Evolutionary conservation across 805 yeast species (phyloP).

Genomic region (Saturnispora galanensis): DNA sequence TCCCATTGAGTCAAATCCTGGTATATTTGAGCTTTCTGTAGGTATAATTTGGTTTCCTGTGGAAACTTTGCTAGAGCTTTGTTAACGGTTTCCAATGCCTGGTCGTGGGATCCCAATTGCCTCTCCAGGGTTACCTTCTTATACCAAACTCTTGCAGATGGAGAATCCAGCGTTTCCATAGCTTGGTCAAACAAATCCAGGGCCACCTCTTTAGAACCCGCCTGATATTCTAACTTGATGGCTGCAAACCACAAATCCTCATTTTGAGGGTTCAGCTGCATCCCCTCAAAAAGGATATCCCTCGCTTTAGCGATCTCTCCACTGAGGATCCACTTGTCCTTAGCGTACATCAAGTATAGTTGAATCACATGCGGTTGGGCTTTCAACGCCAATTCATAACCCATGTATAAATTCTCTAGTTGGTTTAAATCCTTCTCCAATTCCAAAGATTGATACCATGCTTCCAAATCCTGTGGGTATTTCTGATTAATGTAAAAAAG

Average conservation of each 20-base stretch:
- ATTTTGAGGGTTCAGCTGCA: slow-evolving; percentile 32
- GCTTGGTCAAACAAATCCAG: slow-evolving; percentile 26
- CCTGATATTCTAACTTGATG: slow-evolving; percentile 49
- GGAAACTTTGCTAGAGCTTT: slow-evolving; percentile 44
- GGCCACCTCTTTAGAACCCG: slow-evolving; percentile 29
- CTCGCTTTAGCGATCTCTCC: slow-evolving; percentile 44
- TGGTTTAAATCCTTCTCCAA: slow-evolving; percentile 25
- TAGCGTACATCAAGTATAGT: slow-evolving; percentile 61
- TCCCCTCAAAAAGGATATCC: slow-evolving; percentile 40
- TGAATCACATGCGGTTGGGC: slow-evolving; percentile 40
- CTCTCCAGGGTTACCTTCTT: slow-evolving; percentile 48
- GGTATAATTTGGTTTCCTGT: slow-evolving; percentile 39
- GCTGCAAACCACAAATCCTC: slow-evolving; percentile 64
- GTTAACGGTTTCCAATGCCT: slow-evolving; percentile 33
- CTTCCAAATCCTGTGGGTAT: slow-evolving; percentile 35
- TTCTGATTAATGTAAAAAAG: slow-evolving; percentile 36
- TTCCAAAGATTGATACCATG: slow-evolving; percentile 41
- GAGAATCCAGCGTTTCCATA: slow-evolving; percentile 8
- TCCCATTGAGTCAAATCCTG: slow-evolving; percentile 23
- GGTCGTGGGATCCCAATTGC: slow-evolving; percentile 24
- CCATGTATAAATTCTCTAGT: slow-evolving; percentile 28
- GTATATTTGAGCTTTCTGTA: slow-evolving; percentile 54
- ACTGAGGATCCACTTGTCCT: slow-evolving; percentile 47
- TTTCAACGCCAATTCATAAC: slow-evolving; percentile 45
- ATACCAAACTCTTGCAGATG: slow-evolving; percentile 47